Percentiles rank a stretch among this genome's conserved stretches.
phyloP scores from a whole-genome alignment of 805 yeast genomes.

The Helenozyma rhizophorensis region DNA sequence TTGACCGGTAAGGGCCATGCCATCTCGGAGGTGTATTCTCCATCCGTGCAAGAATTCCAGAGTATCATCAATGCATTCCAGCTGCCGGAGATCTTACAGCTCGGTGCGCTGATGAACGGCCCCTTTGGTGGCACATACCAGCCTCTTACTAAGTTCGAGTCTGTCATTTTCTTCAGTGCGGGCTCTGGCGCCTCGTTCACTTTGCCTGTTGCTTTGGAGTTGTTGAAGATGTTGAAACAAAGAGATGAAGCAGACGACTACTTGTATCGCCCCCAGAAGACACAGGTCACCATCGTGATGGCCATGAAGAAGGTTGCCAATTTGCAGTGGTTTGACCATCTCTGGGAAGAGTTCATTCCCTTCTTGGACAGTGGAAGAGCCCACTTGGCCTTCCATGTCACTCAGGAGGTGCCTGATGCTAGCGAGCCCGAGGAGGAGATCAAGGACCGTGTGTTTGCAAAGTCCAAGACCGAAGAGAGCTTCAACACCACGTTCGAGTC shows the following conservation, averaged over 20 bases:
- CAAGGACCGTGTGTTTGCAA: constrained; percentile 1
- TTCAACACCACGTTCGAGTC: neutral
- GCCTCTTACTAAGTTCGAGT: constrained; percentile 39
- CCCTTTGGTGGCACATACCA: constrained; percentile 45
- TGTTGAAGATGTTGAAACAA: constrained; percentile 24
- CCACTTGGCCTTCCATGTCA: constrained; percentile 24
- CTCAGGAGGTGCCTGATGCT: constrained; percentile 17
- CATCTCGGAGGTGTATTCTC: neutral
- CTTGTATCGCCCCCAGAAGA: constrained; percentile 26
- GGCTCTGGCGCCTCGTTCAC: constrained; percentile 47
- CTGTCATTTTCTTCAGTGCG: constrained; percentile 33
- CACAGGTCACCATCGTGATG: constrained; percentile 32
- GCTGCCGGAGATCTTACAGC: constrained; percentile 9
- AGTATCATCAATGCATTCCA: constrained; percentile 3
- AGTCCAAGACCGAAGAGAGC: neutral
- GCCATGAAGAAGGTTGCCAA: constrained; percentile 21
- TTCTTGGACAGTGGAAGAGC: constrained; percentile 20
- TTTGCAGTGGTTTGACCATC: constrained; percentile 33
- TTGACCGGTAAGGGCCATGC: too few relatives aligned
- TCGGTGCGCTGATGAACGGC: constrained; percentile 40
- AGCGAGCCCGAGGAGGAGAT: constrained; percentile 3
- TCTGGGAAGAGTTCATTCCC: constrained; percentile 25
- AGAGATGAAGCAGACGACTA: constrained; percentile 27
- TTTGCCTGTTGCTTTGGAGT: constrained; percentile 42
- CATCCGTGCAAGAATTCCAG: constrained; percentile 4